These are phyloP conservation scores for Medicago ruthenica DNA, from an alignment of 306 rosid genomes.

Conservation along the genomic window DNA sequence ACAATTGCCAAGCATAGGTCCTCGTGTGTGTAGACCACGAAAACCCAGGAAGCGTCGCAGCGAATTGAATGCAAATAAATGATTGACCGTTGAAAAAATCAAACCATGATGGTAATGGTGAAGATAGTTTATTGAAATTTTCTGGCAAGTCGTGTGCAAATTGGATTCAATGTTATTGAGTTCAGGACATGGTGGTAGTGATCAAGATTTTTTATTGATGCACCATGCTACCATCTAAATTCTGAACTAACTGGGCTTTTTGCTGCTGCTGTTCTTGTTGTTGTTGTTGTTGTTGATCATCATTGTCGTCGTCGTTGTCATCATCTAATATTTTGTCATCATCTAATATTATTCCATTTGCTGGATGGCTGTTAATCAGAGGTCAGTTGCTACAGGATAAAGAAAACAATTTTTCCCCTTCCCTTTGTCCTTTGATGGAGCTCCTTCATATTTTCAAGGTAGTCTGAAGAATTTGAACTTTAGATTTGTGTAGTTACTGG, in stretches of 20 bases:
- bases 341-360: constrained; percentile 28
- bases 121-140: constrained; percentile 50
- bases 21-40: constrained; percentile 47
- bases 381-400: constrained; percentile 24
- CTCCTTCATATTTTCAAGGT: constrained; percentile 26
- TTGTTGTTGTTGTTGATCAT: too few relatives aligned
- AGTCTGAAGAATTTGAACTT: constrained; percentile 26
- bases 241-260: constrained; percentile 25
- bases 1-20: constrained; percentile 55
- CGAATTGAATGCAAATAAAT: constrained; percentile 50
- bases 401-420: neutral
- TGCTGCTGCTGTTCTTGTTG: constrained; percentile 1
- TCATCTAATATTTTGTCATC: constrained; percentile 15
- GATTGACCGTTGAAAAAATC: constrained; percentile 57
- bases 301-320: neutral
- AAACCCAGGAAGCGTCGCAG: constrained; percentile 60
- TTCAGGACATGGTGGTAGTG: constrained; percentile 44
- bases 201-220: constrained; percentile 39
- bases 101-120: constrained; percentile 46
- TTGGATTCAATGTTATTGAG: constrained; percentile 49
- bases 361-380: constrained; percentile 32
- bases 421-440: constrained; percentile 1
- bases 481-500: constrained; percentile 19
- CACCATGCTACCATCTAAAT: constrained; percentile 17
- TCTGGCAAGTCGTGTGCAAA: constrained; percentile 44